Conservation (phyloP, 2,329 filamentous ascomycete genomes). For the Simplicillium aogashimaense region DNA sequence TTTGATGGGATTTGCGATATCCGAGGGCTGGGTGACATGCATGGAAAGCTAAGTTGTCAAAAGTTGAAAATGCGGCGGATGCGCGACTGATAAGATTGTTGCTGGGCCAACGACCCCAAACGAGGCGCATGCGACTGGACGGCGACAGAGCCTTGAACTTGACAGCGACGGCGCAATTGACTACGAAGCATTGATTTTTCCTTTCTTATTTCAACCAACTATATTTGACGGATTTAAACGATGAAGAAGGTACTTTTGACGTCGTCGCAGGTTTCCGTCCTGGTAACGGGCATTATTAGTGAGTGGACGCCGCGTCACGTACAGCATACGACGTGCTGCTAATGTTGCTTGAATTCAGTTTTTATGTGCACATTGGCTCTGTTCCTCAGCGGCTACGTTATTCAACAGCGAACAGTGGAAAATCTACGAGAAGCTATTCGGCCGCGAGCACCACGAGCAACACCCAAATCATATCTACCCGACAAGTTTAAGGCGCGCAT, state of each 20-base stretch:
- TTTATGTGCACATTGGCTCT: conserved; percentile 70
- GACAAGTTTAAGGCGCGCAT: conserved; percentile 37
- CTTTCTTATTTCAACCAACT: neutral
- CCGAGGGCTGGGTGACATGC: conserved; percentile 1
- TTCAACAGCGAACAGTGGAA: conserved; percentile 78
- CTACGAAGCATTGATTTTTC: too few relatives aligned
- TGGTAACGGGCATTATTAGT: conserved; percentile 56
- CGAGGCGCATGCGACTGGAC: neutral
- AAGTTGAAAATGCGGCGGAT: conserved; percentile 5
- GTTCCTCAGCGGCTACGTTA: conserved; percentile 77
- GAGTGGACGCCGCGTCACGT: conserved; percentile 16
- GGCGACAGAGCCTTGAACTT: too few relatives aligned
- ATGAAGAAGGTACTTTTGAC: conserved; percentile 49
- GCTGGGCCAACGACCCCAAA: conserved; percentile 24
- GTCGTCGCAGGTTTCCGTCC: conserved; percentile 59
- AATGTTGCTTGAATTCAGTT: conserved; percentile 33
- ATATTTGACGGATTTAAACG: neutral
- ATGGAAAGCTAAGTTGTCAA: conserved; percentile 2
- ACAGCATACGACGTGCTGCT: neutral
- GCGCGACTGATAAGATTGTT: conserved; percentile 31
- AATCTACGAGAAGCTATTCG: conserved; percentile 67
- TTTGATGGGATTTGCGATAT: conserved; percentile 4
- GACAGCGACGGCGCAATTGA: too few relatives aligned
- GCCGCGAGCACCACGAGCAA: conserved; percentile 28
- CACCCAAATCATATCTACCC: conserved; percentile 38